Percentiles rank a stretch among this genome's conserved stretches.
phyloP scores from a whole-genome alignment of 2,329 filamentous ascomycete genomes.

The Atkinsonella hypoxylon region DNA sequence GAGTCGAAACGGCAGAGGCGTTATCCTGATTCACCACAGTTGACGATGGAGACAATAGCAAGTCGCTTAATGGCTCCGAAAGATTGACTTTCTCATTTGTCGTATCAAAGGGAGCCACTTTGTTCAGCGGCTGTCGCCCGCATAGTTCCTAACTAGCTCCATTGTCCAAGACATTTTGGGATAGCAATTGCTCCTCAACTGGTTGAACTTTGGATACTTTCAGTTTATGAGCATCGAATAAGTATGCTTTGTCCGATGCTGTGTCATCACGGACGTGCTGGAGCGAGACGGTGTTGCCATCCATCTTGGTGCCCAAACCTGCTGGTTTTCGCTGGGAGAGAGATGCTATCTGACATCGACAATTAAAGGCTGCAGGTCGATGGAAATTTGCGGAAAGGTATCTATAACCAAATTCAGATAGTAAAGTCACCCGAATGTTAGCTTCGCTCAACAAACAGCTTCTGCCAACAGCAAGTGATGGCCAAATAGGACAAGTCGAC shows the following conservation, averaged over 20 bases:
- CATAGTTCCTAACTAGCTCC: constrained; percentile 3
- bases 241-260: background rate
- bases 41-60: constrained; percentile 6
- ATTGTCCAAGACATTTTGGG: constrained; percentile 4
- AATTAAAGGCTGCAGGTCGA: background rate
- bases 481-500: too few species aligned
- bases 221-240: constrained; percentile 12
- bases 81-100: background rate
- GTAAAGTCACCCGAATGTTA: too few species aligned
- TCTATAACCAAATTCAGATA: too few species aligned
- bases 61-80: background rate
- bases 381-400: too few species aligned
- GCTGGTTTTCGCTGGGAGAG: too few species aligned
- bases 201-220: constrained; percentile 19
- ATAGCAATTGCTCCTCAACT: constrained; percentile 10
- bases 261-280: constrained; percentile 10
- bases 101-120: constrained; percentile 10
- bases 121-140: constrained; percentile 7
- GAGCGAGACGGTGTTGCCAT: constrained; percentile 12
- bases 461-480: too few species aligned
- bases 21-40: constrained; percentile 3
- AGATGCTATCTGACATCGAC: background rate
- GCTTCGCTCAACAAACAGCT: too few species aligned
- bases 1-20: background rate
- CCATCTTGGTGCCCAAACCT: background rate